Percentiles rank a stretch among this genome's conserved stretches.
These are phyloP conservation scores for Parathielavia appendiculata DNA, from an alignment of 495 filamentous ascomycete species.

Conservation along the genomic window DNA sequence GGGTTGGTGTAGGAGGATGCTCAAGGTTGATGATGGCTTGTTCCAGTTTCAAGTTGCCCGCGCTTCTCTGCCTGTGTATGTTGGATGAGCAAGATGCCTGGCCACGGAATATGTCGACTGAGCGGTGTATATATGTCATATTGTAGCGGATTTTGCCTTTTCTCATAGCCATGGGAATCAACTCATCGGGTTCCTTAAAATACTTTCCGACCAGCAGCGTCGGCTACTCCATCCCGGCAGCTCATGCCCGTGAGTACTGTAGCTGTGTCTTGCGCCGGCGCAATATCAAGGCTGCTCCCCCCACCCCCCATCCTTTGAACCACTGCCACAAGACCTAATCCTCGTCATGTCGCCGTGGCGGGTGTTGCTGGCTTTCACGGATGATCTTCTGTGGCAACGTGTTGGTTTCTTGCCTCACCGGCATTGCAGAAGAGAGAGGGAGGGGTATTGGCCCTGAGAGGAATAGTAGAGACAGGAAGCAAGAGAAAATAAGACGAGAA, in stretches of 20 bases:
- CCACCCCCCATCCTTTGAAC: not conserved
- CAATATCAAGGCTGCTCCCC: not conserved
- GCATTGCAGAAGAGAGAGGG: not conserved
- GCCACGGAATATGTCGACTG: not conserved
- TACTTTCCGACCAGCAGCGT: not conserved
- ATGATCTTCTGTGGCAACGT: not conserved
- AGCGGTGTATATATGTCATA: not conserved
- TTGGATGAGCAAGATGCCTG: not conserved
- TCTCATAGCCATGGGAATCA: not conserved
- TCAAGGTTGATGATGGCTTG: not conserved
- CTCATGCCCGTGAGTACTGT: not conserved
- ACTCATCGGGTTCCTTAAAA: not conserved
- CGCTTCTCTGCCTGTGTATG: not conserved
- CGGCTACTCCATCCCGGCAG: not conserved
- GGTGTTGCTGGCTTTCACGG: conserved; percentile 5
- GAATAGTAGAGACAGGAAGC: not conserved
- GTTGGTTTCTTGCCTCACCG: not conserved
- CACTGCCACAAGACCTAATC: not conserved
- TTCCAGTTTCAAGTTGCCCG: no score
- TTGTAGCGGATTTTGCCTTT: not conserved
- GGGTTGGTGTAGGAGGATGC: not conserved
- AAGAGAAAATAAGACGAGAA: no score
- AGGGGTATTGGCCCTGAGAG: no score
- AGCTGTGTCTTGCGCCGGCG: not conserved
- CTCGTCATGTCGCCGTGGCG: not conserved